Base-by-base conservation (phyloP, 148 eudicot species). In the Drosera capensis region DNA sequence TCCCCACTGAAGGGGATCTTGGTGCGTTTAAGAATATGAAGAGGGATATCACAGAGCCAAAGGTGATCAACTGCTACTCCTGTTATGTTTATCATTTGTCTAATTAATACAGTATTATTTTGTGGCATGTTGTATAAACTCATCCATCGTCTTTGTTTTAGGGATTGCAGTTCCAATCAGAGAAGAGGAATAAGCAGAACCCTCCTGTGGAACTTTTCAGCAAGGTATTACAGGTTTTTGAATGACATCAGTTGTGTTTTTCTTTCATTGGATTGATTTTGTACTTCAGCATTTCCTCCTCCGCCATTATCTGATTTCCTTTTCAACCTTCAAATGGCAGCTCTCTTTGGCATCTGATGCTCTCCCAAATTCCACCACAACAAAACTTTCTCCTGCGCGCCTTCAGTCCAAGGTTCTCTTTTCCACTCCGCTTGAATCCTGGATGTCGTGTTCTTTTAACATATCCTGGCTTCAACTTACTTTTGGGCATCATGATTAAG, bases 161-260 rank as follows among this genome's bases (percentile, higher is more conserved):
- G 96, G 94, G 72, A 43, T 83, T 77, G 63, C 63, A 68, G 56
- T 70, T 83, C 64, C 92, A 77, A 7, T 74, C 83, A 18, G 63
- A 64, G n/a, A 77, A 66, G 68, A 71, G 77, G 45, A 58, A 7
- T 56, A 82, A 72, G 53, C 70, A 52, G 46, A 68, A 74, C 55
- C 94, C 78, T 36, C 90, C 88, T 1, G 19, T 67, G 14, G 94
- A 83, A 3, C 79, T 88, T 36, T 83, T 88, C 56, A 75, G 77
- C 75, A 88, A 80, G 86, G 96, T 83, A 72, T 25, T 8, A 31
- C 26, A 31, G 45, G 14, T 23, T 30, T 54, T 9, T 25, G 54
- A 41, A 0, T 4, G 38, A 11, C 38, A 28, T 28, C 31, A 34
- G n/a, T 34, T 34, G 14, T 11, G n/a, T 9, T 34, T 34, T 11